Percentiles rank a stretch among this genome's conserved stretches.
Evolutionary conservation across 108 stramenopile species (phyloP).

Genomic region (Stephanodiscus minutulus): DNA sequence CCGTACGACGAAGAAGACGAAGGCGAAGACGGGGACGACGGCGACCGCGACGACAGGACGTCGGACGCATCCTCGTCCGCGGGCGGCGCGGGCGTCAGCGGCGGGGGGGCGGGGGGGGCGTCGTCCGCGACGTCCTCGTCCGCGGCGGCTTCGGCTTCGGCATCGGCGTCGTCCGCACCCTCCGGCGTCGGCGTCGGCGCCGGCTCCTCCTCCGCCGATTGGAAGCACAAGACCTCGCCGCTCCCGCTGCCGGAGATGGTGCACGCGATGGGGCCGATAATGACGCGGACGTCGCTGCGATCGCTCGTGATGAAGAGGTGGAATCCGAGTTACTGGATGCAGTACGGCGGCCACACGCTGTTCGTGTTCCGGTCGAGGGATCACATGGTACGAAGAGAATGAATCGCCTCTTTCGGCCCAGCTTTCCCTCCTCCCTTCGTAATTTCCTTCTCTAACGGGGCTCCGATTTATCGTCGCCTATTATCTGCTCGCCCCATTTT

Average conservation of each 20-base stretch:
- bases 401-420: too few species aligned
- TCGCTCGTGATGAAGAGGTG: conserved; percentile 56
- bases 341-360: conserved; percentile 32
- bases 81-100: not conserved
- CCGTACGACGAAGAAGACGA: not conserved
- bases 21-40: not conserved
- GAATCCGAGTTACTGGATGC: conserved; percentile 48
- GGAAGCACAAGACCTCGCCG: conserved; percentile 33
- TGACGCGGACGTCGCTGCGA: conserved; percentile 50
- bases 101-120: not conserved
- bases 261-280: conserved; percentile 38
- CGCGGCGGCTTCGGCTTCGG: not conserved
- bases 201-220: not conserved
- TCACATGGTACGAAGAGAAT: conserved; percentile 11
- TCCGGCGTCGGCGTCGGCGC: not conserved
- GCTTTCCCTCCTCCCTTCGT: too few species aligned
- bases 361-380: conserved; percentile 44
- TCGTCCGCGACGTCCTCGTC: not conserved
- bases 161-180: too few species aligned
- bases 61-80: not conserved
- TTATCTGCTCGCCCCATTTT: too few species aligned
- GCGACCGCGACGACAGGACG: too few species aligned
- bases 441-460: too few species aligned
- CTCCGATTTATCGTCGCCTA: too few species aligned
- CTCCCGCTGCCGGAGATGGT: conserved; percentile 32